Evolutionary conservation across 352 stramenopile genomes (phyloP).

Genomic region (Globisporangium cystogenes): DNA sequence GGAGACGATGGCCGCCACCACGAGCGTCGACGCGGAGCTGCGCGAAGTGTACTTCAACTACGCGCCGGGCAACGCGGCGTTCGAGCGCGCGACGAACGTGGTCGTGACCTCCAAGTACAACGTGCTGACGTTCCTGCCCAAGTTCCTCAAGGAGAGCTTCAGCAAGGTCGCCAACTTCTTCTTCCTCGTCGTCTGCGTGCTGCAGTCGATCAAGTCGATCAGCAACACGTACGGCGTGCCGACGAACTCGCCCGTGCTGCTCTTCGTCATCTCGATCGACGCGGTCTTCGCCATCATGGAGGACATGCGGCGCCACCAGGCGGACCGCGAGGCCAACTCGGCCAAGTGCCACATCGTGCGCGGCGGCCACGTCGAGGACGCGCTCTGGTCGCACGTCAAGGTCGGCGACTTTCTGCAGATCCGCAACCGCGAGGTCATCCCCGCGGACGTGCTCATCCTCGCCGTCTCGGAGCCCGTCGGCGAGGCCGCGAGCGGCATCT

Average conservation of each 20-base stretch:
- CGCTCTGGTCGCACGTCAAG: constrained; percentile 68
- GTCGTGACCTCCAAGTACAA: constrained; percentile 93
- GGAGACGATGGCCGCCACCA: constrained; percentile 9
- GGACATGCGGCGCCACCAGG: constrained; percentile 66
- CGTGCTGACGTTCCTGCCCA: constrained; percentile 83
- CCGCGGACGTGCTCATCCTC: constrained; percentile 85
- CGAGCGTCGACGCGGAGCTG: constrained; percentile 15
- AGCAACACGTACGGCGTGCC: constrained; percentile 80
- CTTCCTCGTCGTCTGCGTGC: constrained; percentile 87
- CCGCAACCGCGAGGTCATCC: constrained; percentile 69
- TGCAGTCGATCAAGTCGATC: constrained; percentile 78
- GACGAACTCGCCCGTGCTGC: constrained; percentile 76
- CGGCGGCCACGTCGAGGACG: constrained; percentile 38
- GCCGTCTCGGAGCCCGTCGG: constrained; percentile 23
- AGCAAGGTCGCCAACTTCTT: constrained; percentile 90
- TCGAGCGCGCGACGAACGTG: constrained; percentile 75
- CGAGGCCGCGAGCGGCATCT: constrained; percentile 61
- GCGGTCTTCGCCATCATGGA: constrained; percentile 83
- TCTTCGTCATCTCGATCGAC: constrained; percentile 88
- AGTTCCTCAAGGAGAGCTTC: constrained; percentile 86
- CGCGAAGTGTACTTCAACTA: constrained; percentile 79
- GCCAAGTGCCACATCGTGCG: constrained; percentile 49
- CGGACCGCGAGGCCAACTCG: constrained; percentile 84
- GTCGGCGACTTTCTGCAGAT: constrained; percentile 85
- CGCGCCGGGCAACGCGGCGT: constrained; percentile 47